These are phyloP conservation scores for Diaporthe longicolla DNA, from an alignment of 2,329 filamentous ascomycete species.

Conservation along the genomic window DNA sequence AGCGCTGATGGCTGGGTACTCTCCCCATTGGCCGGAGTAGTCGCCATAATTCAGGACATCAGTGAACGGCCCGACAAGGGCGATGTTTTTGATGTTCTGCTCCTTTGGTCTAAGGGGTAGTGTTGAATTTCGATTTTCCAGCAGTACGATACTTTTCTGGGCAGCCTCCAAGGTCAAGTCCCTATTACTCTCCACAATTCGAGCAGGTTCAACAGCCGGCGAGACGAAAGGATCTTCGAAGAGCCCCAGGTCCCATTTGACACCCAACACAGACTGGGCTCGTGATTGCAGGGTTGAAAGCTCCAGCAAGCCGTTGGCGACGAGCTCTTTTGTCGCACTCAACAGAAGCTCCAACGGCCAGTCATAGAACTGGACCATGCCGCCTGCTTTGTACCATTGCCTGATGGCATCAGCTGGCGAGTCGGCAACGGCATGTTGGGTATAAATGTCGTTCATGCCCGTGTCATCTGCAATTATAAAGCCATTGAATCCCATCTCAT, in stretches of 20 bases:
- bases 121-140: slow-evolving; percentile 58
- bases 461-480: slow-evolving; percentile 60
- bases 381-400: slow-evolving; percentile 61
- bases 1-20: slow-evolving; percentile 55
- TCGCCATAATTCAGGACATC: slow-evolving; percentile 60
- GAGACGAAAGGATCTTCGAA: slow-evolving; percentile 57
- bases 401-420: slow-evolving; percentile 56
- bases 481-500: slow-evolving; percentile 58
- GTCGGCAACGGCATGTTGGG: slow-evolving; percentile 54
- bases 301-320: slow-evolving; percentile 54
- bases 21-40: slow-evolving; percentile 59
- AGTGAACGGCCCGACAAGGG: slow-evolving; percentile 57
- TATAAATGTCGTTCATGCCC: slow-evolving; percentile 53
- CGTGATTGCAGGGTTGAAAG: slow-evolving; percentile 54
- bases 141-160: slow-evolving; percentile 58
- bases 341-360: slow-evolving; percentile 57
- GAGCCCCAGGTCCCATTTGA: slow-evolving; percentile 61
- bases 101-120: slow-evolving; percentile 52
- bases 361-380: slow-evolving; percentile 62
- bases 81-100: slow-evolving; percentile 53
- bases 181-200: slow-evolving; percentile 53
- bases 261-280: slow-evolving; percentile 54
- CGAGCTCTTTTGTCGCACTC: slow-evolving; percentile 53
- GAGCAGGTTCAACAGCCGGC: slow-evolving; percentile 51
- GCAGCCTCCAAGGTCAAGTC: slow-evolving; percentile 58